Percentiles rank a stretch among this genome's conserved stretches.
Conservation (phyloP, 148 eudicot genomes). For the Hydrangea macrophylla region DNA sequence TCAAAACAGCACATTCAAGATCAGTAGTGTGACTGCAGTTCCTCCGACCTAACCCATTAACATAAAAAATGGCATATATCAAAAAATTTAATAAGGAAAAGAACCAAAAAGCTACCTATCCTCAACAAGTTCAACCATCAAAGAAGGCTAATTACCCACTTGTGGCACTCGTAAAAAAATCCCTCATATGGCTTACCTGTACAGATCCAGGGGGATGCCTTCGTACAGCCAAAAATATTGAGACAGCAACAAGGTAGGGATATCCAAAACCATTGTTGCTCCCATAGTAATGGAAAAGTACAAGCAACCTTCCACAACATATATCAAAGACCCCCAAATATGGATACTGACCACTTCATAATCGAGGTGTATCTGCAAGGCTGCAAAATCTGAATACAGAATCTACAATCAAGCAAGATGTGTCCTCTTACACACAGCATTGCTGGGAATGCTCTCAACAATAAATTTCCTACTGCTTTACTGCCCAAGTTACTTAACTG, state of each 20-base stretch:
- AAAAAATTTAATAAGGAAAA: neutral
- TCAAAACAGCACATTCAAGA: neutral
- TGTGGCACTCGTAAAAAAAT: too few species aligned
- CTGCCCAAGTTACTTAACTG: too few species aligned
- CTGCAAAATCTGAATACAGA: conserved; percentile 13
- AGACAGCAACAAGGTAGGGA: neutral
- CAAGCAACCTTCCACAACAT: neutral
- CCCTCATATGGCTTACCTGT: neutral
- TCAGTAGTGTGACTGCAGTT: neutral
- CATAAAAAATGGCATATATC: neutral
- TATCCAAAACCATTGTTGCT: neutral
- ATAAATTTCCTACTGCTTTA: too few species aligned
- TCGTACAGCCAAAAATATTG: neutral
- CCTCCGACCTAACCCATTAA: neutral
- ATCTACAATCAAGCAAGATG: conserved; percentile 10
- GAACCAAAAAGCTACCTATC: neutral
- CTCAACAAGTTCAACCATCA: neutral
- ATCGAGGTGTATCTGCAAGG: conserved; percentile 3
- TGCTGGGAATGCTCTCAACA: neutral
- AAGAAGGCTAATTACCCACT: neutral
- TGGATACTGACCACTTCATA: neutral
- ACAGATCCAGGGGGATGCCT: neutral
- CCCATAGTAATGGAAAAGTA: neutral
- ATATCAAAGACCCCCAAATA: neutral
- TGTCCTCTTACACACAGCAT: neutral